phyloP scores from a whole-genome alignment of 2,329 filamentous ascomycete species.

The Teratosphaeria nubilosa region DNA sequence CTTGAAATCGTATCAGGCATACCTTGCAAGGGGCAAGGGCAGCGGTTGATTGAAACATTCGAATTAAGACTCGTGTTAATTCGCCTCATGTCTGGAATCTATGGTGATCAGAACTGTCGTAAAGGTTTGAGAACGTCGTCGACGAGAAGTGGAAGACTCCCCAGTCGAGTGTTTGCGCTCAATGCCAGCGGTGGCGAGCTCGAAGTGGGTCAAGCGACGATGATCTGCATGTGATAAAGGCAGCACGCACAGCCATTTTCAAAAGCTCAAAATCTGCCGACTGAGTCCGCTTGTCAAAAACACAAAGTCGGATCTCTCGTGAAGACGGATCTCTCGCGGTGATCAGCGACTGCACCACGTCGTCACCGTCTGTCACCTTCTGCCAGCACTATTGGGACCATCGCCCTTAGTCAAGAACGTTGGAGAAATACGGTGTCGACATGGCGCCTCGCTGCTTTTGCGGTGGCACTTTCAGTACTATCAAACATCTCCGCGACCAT shows the following conservation, averaged over 20 bases:
- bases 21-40: no score
- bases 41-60: no score
- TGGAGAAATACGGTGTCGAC: no score
- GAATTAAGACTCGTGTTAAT: no score
- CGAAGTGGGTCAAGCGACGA: neutral
- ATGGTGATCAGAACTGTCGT: neutral
- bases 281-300: no score
- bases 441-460: conserved; percentile 2
- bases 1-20: no score
- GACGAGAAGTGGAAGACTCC: no score
- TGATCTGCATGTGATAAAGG: neutral
- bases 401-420: no score
- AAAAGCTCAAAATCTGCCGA: neutral
- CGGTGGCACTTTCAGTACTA: conserved; percentile 2
- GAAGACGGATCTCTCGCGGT: no score
- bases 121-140: neutral
- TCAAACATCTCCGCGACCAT: neutral
- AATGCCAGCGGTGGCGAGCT: neutral
- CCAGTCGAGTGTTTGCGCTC: neutral
- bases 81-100: neutral
- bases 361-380: neutral
- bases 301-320: no score
- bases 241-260: neutral
- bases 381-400: no score
- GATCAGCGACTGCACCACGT: no score